Percentiles rank a stretch among this genome's conserved stretches.
Evolutionary conservation across 306 rosid genomes (phyloP).

Genomic region (Mucuna pruriens): DNA sequence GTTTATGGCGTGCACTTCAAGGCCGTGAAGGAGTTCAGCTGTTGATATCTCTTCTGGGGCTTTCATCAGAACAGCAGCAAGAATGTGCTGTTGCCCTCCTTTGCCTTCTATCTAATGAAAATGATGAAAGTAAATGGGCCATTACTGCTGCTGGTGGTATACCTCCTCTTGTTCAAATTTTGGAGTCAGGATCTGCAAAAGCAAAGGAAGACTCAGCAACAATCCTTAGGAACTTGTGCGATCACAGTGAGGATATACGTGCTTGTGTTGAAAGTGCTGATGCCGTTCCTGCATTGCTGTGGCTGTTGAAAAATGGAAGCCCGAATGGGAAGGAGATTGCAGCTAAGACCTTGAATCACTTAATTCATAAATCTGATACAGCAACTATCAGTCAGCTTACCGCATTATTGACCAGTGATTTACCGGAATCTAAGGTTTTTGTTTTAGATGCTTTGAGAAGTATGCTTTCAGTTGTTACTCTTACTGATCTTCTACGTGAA

Average conservation of each 20-base stretch:
- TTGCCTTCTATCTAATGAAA: conserved; percentile 90
- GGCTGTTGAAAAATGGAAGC: conserved; percentile 98
- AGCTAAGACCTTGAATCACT: conserved; percentile 94
- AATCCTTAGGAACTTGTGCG: conserved; percentile 92
- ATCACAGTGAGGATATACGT: conserved; percentile 98
- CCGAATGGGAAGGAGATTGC: conserved; percentile 97
- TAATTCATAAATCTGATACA: conserved; percentile 96
- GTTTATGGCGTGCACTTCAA: conserved; percentile 91
- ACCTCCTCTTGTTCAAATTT: conserved; percentile 98
- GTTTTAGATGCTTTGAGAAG: conserved; percentile 94
- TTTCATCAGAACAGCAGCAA: conserved; percentile 98
- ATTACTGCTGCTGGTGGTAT: conserved; percentile 99
- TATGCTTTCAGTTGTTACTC: conserved; percentile 95
- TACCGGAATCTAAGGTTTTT: conserved; percentile 92
- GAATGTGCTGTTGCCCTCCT: conserved; percentile 98
- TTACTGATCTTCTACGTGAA: conserved; percentile 85
- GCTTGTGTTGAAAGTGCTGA: conserved; percentile 99
- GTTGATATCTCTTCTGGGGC: conserved; percentile 93
- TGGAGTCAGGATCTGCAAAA: conserved; percentile 93
- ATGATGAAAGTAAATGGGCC: conserved; percentile 98
- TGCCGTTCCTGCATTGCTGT: conserved; percentile 95
- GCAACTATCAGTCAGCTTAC: conserved; percentile 97
- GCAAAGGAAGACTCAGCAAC: conserved; percentile 99
- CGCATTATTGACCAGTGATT: conserved; percentile 92
- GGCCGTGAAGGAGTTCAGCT: conserved; percentile 99